Evolutionary conservation across 2,329 filamentous ascomycete species (phyloP), one percentile per base, ranked within the genome.

Genomic region (Lojkania enalia): DNA sequence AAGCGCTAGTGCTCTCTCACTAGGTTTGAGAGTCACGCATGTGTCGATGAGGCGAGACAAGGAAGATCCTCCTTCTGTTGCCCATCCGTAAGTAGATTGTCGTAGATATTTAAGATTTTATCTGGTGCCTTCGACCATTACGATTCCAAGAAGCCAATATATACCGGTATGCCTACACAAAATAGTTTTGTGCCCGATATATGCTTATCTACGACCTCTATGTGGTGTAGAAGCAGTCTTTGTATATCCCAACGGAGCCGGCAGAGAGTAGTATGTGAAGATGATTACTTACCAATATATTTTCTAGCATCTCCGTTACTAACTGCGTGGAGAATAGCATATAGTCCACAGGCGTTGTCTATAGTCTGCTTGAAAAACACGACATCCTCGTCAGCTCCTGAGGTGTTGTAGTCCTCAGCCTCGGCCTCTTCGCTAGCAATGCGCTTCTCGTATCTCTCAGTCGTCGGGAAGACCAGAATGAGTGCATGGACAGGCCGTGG

Each of bases 301-400:
- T 73, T 71, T 44, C 80, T 74, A 1, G 88, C 86, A 1, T 79
- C 77, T 0, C 90, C 90, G 69, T 97, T 99, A 35, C 79, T 79
- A 0, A 89, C 82, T 14, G 86, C 87, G 66, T 97, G 94, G 35
- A 97, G 69, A 20, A 97, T 72, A 0, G 88, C 94, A 75, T 96
- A 96, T 33, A 96, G 74, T 0, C 92, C 92, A 69, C 92, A 97
- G 0, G 92, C 90, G 67, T 97, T 95, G 49, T 87, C 82, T 60
- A 97, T 96, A 0, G 91, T 97, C 74, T 97, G 92, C 58, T 83
- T 87, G 77, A 90, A 96, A 89, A 90, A 97, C 3, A 95, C 64
- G 0, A 95, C 86, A 1, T 85, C 84, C 61, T 95, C 88, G 0
- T 56, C 60, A 1, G 78, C 70, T 1, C 88, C 88, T 7, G 74